These are phyloP conservation scores for Juncus inflexus DNA, from an alignment of 176 grass and related monocot genomes.

Conservation along the genomic window DNA sequence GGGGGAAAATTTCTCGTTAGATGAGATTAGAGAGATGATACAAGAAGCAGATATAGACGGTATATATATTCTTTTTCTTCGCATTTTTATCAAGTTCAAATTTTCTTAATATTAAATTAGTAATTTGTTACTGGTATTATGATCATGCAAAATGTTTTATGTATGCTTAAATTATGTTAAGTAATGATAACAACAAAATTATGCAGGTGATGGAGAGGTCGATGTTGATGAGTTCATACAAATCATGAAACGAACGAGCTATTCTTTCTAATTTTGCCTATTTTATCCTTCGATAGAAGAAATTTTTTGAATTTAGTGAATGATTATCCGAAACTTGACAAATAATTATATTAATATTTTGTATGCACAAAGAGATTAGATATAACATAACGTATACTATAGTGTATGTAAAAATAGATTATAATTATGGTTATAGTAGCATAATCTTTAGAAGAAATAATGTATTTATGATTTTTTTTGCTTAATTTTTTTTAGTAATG, in stretches of 20 bases:
- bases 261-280: constrained; percentile 28
- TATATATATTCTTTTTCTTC: constrained; percentile 14
- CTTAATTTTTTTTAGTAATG: too few species aligned
- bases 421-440: too few species aligned
- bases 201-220: constrained; percentile 75
- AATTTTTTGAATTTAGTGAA: too few species aligned
- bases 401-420: too few species aligned
- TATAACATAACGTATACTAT: too few species aligned
- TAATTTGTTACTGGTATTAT: background rate
- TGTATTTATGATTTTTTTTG: too few species aligned
- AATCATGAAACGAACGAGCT: constrained; percentile 70
- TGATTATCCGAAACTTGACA: too few species aligned
- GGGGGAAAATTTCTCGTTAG: constrained; percentile 61
- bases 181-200: background rate
- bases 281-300: too few species aligned
- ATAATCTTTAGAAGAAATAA: too few species aligned
- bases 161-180: background rate
- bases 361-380: too few species aligned
- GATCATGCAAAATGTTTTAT: background rate
- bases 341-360: too few species aligned
- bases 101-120: background rate
- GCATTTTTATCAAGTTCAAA: background rate
- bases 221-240: constrained; percentile 61
- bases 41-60: constrained; percentile 53
- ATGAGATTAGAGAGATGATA: constrained; percentile 84